Conservation (phyloP, 805 yeast species). For the Candida fluviatilis region DNA sequence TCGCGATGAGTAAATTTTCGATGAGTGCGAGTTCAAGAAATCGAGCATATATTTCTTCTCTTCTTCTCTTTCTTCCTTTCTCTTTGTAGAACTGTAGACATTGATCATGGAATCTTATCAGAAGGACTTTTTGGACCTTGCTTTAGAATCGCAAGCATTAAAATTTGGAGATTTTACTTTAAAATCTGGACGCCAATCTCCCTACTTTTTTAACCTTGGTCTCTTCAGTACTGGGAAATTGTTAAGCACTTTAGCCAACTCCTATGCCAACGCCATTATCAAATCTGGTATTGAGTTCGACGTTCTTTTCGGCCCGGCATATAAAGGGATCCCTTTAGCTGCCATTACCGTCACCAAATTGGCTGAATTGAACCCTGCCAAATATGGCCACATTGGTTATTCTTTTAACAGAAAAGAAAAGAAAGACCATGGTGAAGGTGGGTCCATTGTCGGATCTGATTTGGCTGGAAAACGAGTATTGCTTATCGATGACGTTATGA, state of each 20-base stretch:
- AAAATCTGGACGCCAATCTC: constrained; percentile 91
- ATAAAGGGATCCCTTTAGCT: constrained; percentile 94
- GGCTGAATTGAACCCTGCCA: constrained; percentile 83
- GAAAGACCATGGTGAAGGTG: constrained; percentile 99
- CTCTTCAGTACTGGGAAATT: constrained; percentile 76
- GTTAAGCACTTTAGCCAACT: constrained; percentile 74
- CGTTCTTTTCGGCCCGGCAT: constrained; percentile 94
- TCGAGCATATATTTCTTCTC: not conserved
- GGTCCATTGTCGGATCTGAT: constrained; percentile 82
- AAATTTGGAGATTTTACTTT: constrained; percentile 86
- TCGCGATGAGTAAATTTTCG: not conserved
- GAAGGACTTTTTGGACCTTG: constrained; percentile 70
- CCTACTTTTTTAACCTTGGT: constrained; percentile 95
- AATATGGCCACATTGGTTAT: constrained; percentile 70
- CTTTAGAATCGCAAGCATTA: constrained; percentile 77
- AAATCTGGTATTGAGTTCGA: constrained; percentile 81
- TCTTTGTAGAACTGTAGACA: not conserved
- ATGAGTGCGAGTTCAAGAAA: not conserved
- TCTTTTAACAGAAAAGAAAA: constrained; percentile 96
- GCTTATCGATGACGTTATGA: constrained; percentile 95
- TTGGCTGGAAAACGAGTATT: constrained; percentile 69
- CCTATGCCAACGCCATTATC: constrained; percentile 87
- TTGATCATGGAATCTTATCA: constrained; percentile 44
- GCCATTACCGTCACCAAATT: constrained; percentile 90
- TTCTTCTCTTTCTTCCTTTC: not conserved